Evolutionary conservation across 371 early-diverging fungal genomes (phyloP), one percentile per base, ranked within the genome.

Genomic region (Lichtheimia corymbifera): DNA sequence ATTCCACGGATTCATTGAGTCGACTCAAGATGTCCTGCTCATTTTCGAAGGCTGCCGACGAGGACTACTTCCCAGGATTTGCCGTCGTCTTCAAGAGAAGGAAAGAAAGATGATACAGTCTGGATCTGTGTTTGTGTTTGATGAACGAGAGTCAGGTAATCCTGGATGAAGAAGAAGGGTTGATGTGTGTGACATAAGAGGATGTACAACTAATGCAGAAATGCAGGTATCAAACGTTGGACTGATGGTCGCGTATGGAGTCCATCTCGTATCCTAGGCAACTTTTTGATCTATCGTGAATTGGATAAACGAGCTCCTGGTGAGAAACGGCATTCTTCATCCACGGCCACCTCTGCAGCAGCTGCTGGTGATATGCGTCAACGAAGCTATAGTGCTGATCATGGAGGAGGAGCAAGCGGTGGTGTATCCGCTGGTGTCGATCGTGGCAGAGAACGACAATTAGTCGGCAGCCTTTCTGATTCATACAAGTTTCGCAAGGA

Each of bases 171-270:
- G 50, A 25, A 9, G 20, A 45, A 30, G 59, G 60, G 40, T n/a
- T 47, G 15, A 28, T 28, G 60, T 40, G 53, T 12, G 20, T 40
- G 15, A 53, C 27, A 11, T n/a, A 6, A 52, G 22, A 52, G 22
- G 14, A 52, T 52, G 5, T 35, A 35, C 11, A 9, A 35, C 35
- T 35, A 35, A 35, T 35, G 35, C 35, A 35, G n/a, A 5, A 47
- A 47, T 53, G 18, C 64, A 79, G 80, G 89, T 2, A 89, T 91
- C 67, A 88, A 88, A 61, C 72, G 91, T 12, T 91, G 91, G 91
- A 91, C 91, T 3, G 91, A 91, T 59, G 88, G 89, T 2, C 73
- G 78, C 3, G 72, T 81, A 2, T 89, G 90, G 91, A 86, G 89
- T n/a, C 89, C 90, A 5, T 87, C 86, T 20, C 85, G 91, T 24